Evolutionary conservation across 345 rosid genomes (phyloP).

Genomic region (Reutealis trisperma): DNA sequence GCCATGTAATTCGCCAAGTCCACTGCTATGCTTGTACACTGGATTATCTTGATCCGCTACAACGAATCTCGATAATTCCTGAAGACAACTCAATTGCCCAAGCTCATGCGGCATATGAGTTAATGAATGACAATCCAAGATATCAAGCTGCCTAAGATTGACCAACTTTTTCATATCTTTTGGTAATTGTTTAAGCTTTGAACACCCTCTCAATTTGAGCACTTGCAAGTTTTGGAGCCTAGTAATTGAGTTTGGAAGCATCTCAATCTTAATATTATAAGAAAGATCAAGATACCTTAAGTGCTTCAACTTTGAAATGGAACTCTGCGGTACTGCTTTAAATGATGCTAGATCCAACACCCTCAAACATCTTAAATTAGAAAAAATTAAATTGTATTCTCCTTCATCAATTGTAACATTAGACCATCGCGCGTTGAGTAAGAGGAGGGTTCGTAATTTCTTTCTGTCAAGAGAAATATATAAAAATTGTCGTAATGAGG

Average conservation of each 20-base stretch:
- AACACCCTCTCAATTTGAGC: neutral
- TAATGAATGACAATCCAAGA: neutral
- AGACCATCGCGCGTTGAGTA: too few relatives aligned
- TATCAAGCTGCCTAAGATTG: neutral
- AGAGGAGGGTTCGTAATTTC: too few relatives aligned
- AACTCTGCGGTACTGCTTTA: neutral
- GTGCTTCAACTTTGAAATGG: constrained; percentile 14
- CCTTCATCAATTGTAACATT: too few relatives aligned
- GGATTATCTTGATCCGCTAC: neutral
- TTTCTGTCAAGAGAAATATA: too few relatives aligned
- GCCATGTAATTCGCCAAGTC: neutral
- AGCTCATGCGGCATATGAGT: constrained; percentile 6
- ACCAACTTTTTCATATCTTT: neutral
- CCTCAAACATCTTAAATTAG: too few relatives aligned
- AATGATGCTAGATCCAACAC: too few relatives aligned
- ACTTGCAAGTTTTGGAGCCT: constrained; percentile 16
- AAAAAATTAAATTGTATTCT: too few relatives aligned
- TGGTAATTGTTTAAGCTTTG: neutral
- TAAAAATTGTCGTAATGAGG: too few relatives aligned
- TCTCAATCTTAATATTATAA: too few relatives aligned
- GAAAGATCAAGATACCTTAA: constrained; percentile 29
- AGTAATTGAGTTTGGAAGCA: neutral
- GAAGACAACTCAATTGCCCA: constrained; percentile 4
- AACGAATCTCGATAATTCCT: neutral
- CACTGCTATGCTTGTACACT: neutral